These are phyloP conservation scores for Hymenoscyphus infarciens DNA, from an alignment of 2,329 filamentous ascomycete species.

Conservation along the genomic window DNA sequence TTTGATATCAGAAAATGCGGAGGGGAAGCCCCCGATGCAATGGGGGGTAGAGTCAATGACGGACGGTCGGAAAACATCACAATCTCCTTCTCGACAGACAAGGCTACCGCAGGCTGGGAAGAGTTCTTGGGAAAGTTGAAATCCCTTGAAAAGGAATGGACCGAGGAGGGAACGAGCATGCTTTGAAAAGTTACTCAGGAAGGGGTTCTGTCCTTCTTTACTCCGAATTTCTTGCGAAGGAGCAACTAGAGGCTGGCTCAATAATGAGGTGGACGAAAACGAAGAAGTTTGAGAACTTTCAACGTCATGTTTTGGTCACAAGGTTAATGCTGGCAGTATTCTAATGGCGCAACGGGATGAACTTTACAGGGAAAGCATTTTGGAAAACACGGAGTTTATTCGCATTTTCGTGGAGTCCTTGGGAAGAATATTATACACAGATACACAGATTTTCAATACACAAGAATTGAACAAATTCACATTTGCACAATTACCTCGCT, in stretches of 20 bases:
- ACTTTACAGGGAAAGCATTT: background rate
- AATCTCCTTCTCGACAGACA: constrained; percentile 26
- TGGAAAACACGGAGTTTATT: background rate
- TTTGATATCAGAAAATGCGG: constrained; percentile 28
- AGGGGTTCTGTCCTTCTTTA: background rate
- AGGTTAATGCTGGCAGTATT: background rate
- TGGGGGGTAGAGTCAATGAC: constrained; percentile 29
- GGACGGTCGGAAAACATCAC: constrained; percentile 28
- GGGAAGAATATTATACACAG: background rate
- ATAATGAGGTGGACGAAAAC: background rate
- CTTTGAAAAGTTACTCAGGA: constrained; percentile 8
- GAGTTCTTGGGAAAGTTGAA: constrained; percentile 22
- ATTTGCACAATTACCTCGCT: background rate
- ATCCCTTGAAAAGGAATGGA: constrained; percentile 26
- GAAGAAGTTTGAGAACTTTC: background rate
- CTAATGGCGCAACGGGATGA: background rate
- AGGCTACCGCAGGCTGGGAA: constrained; percentile 19
- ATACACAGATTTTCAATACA: too few species aligned
- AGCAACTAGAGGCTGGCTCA: background rate
- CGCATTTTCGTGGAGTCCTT: background rate
- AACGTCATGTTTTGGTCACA: background rate
- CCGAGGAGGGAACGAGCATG: constrained; percentile 16
- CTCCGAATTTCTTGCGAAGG: background rate
- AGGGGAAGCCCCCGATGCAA: constrained; percentile 25
- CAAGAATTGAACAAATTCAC: background rate